These are phyloP conservation scores for Alternaria ventricosa DNA, from an alignment of 2,329 filamentous ascomycete genomes.

Conservation along the genomic window DNA sequence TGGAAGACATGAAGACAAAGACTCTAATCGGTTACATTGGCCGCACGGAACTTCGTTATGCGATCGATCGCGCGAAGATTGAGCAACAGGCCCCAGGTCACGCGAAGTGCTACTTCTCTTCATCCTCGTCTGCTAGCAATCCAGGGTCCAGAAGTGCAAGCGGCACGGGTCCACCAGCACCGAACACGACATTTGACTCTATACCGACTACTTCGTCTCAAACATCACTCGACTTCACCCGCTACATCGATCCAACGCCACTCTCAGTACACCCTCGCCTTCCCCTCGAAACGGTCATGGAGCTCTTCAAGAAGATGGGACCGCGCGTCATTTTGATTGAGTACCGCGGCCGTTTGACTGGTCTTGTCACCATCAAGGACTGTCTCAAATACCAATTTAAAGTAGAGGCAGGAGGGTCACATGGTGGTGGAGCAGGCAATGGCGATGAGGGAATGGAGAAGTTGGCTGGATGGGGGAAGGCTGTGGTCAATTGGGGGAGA, in stretches of 20 bases:
- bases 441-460: constrained; percentile 42
- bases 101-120: constrained; percentile 76
- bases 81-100: constrained; percentile 65
- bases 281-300: constrained; percentile 96
- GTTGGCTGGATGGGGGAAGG: constrained; percentile 29
- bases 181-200: constrained; percentile 63
- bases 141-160: constrained; percentile 31
- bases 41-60: constrained; percentile 88
- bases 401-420: constrained; percentile 68
- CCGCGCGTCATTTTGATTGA: constrained; percentile 93
- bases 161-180: constrained; percentile 14
- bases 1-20: constrained; percentile 74
- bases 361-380: constrained; percentile 94
- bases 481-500: constrained; percentile 27
- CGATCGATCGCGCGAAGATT: constrained; percentile 78
- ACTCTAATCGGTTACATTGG: constrained; percentile 90
- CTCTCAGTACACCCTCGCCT: constrained; percentile 90
- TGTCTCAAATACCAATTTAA: constrained; percentile 98
- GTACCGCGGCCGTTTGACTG: constrained; percentile 80
- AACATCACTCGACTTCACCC: constrained; percentile 76
- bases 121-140: constrained; percentile 33
- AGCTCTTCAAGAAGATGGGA: constrained; percentile 97
- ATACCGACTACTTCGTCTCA: constrained; percentile 61
- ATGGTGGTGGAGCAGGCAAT: constrained; percentile 4
- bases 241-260: constrained; percentile 88